Percentiles rank a stretch among this genome's conserved stretches.
Conservation (phyloP, 257 asterid species). For the Prunella vulgaris region DNA sequence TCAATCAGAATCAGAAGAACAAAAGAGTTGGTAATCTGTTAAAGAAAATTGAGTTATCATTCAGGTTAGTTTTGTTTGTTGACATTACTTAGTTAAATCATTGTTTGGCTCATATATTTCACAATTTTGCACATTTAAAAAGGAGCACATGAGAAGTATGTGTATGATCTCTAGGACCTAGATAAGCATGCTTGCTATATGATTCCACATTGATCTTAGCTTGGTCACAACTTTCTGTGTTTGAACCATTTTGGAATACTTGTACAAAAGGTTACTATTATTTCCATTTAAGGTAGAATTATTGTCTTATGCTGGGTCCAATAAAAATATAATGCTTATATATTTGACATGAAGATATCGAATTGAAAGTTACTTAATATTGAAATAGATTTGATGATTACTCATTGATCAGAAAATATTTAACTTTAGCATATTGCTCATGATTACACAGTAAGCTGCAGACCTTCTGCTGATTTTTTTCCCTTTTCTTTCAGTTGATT, state of each 20-base stretch:
- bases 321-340: neutral
- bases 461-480: neutral
- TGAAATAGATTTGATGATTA: neutral
- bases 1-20: conserved; percentile 49
- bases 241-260: neutral
- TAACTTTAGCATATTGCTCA: conserved; percentile 14
- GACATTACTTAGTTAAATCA: conserved; percentile 11
- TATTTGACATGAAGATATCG: conserved; percentile 1
- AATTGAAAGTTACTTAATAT: conserved; percentile 4
- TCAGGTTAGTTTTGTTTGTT: conserved; percentile 52
- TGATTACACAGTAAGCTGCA: neutral
- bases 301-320: conserved; percentile 1
- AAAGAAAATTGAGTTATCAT: conserved; percentile 52
- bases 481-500: neutral
- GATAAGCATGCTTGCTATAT: neutral
- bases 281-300: neutral
- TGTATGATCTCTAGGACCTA: neutral
- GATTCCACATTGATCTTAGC: neutral
- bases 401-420: conserved; percentile 1
- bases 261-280: neutral
- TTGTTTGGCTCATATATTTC: neutral
- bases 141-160: neutral
- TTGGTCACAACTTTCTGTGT: neutral
- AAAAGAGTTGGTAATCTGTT: conserved; percentile 60
- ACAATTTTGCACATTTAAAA: conserved; percentile 10